phyloP scores from a whole-genome alignment of 768 basidiomycete genomes.

The Pisolithus marmoratus region DNA sequence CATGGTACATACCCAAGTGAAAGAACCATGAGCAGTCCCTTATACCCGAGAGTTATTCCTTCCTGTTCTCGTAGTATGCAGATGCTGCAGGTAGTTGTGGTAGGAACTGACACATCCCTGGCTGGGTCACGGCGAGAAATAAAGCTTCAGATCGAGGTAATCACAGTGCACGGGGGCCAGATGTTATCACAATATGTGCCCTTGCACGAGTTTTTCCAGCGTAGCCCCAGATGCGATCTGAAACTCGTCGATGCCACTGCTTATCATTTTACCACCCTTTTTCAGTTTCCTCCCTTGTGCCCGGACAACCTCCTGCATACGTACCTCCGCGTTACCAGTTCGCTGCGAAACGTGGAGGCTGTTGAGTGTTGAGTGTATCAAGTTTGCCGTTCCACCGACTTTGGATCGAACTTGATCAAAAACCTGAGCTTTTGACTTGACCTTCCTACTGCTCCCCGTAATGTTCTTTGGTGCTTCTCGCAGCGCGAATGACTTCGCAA shows the following conservation, averaged over 20 bases:
- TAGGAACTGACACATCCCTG: too few species aligned
- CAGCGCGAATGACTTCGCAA: slow-evolving; percentile 87
- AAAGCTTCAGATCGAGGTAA: too few species aligned
- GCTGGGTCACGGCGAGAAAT: too few species aligned
- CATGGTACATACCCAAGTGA: too few species aligned
- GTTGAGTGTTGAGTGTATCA: slow-evolving; percentile 11
- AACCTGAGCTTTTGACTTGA: background rate
- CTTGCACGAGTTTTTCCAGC: slow-evolving; percentile 53
- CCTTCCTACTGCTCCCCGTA: slow-evolving; percentile 20
- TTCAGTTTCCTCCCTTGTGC: slow-evolving; percentile 76
- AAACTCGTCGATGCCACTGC: slow-evolving; percentile 67
- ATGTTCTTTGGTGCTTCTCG: slow-evolving; percentile 69
- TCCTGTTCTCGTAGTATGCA: too few species aligned
- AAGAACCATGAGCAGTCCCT: too few species aligned
- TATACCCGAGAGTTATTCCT: too few species aligned
- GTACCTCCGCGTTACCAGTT: slow-evolving; percentile 57
- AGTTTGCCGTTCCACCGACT: slow-evolving; percentile 1
- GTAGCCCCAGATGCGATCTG: slow-evolving; percentile 63
- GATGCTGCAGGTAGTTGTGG: too few species aligned
- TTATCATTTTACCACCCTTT: slow-evolving; percentile 70
- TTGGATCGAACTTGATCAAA: background rate
- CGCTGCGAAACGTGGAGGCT: slow-evolving; percentile 33
- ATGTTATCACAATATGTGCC: slow-evolving; percentile 9
- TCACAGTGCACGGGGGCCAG: background rate
- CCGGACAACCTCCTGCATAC: slow-evolving; percentile 85